Evolutionary conservation across 2,329 filamentous ascomycete species (phyloP).

Genomic region (Mycocentrospora acerina): DNA sequence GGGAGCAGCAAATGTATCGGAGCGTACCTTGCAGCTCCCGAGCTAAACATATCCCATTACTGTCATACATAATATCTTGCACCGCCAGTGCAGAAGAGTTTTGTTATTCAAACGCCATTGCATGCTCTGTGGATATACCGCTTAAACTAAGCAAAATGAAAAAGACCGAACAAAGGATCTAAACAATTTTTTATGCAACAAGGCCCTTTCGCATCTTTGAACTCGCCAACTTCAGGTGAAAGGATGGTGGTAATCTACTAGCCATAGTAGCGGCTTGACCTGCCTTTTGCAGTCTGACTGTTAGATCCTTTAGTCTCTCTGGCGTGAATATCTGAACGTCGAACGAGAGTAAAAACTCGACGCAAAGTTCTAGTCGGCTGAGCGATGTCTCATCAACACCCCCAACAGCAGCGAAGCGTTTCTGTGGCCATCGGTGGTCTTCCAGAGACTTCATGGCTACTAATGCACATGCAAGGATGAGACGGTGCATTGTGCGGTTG

Average conservation of each 20-base stretch:
- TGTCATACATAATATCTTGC: conserved; percentile 7
- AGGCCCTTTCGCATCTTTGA: conserved; percentile 28
- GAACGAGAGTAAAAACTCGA: conserved; percentile 50
- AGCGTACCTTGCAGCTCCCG: no score
- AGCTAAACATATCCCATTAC: neutral
- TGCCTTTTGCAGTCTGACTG: conserved; percentile 41
- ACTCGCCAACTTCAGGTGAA: conserved; percentile 32
- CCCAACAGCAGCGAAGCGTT: conserved; percentile 80
- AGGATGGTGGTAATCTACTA: conserved; percentile 35
- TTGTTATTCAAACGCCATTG: conserved; percentile 22
- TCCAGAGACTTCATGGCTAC: conserved; percentile 96
- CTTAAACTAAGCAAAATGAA: conserved; percentile 15
- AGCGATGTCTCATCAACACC: conserved; percentile 83
- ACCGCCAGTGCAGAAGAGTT: conserved; percentile 10
- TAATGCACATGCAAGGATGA: conserved; percentile 79
- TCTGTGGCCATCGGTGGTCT: conserved; percentile 84
- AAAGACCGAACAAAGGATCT: conserved; percentile 6
- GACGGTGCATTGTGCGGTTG: conserved; percentile 78
- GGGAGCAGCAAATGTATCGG: conserved; percentile 1
- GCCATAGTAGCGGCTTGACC: conserved; percentile 40
- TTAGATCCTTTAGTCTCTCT: conserved; percentile 38
- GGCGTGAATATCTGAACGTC: conserved; percentile 42
- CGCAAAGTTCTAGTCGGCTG: conserved; percentile 78
- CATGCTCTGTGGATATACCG: conserved; percentile 29
- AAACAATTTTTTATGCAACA: conserved; percentile 7